Percentiles rank a stretch among this genome's conserved stretches.
phyloP scores from a whole-genome alignment of 495 filamentous ascomycete species.

The Xylaria grammica region DNA sequence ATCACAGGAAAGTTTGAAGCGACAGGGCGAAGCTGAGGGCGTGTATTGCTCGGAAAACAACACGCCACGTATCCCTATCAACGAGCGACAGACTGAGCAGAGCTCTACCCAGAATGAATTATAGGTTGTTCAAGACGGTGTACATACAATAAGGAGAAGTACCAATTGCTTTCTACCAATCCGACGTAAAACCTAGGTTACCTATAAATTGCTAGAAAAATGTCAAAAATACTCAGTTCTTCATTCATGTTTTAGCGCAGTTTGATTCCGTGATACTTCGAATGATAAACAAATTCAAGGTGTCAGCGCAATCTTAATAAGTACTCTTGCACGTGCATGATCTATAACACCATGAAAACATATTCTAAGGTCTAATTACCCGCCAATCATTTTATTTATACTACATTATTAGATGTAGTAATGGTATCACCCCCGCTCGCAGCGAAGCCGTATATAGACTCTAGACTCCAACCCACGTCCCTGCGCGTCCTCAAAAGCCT shows the following conservation, averaged over 20 bases:
- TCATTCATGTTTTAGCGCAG: background rate
- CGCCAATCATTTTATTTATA: too few relatives aligned
- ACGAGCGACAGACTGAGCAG: background rate
- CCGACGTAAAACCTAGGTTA: background rate
- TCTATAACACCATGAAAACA: too few relatives aligned
- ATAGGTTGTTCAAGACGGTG: background rate
- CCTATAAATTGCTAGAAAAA: background rate
- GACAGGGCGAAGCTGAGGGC: background rate
- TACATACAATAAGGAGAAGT: constrained; percentile 1
- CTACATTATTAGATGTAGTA: too few relatives aligned
- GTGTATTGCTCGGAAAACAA: constrained; percentile 11
- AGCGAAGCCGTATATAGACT: too few relatives aligned
- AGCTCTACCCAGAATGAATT: background rate
- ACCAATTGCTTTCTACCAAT: background rate
- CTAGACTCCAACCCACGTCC: too few relatives aligned
- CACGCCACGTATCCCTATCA: constrained; percentile 11
- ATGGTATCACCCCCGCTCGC: too few relatives aligned
- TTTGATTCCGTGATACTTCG: background rate
- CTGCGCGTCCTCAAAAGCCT: too few relatives aligned
- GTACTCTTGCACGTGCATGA: too few relatives aligned
- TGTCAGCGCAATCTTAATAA: too few relatives aligned
- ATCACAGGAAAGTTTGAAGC: background rate
- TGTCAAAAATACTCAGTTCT: background rate
- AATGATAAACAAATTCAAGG: too few relatives aligned
- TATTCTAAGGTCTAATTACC: too few relatives aligned